Conservation (phyloP, 164 flowering plant species). For the Vitis rotundifolia region DNA sequence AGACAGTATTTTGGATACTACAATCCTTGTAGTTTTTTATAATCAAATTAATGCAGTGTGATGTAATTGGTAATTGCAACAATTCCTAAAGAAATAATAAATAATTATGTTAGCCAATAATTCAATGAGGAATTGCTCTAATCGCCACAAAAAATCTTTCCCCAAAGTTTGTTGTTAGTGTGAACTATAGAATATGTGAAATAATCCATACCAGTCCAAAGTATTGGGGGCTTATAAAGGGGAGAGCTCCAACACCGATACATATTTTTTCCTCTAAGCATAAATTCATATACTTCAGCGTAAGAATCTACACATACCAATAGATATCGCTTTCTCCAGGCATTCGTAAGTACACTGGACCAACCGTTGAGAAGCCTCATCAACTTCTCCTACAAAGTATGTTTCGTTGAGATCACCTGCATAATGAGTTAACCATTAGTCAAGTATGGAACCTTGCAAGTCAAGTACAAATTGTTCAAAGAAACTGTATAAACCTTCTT, state of each 20-base stretch:
- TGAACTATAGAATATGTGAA: too few relatives aligned
- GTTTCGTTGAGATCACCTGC: conserved; percentile 97
- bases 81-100: too few relatives aligned
- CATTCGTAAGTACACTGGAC: conserved; percentile 91
- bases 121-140: too few relatives aligned
- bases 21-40: too few relatives aligned
- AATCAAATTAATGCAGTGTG: too few relatives aligned
- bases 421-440: conserved; percentile 9
- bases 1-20: too few relatives aligned
- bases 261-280: too few relatives aligned
- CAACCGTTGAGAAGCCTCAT: conserved; percentile 77
- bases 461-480: neutral
- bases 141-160: too few relatives aligned
- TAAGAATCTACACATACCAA: conserved; percentile 46
- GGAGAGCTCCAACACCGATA: neutral
- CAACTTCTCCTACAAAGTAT: conserved; percentile 92
- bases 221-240: neutral
- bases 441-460: neutral
- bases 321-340: conserved; percentile 93
- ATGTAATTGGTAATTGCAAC: too few relatives aligned
- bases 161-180: too few relatives aligned
- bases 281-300: neutral
- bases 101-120: too few relatives aligned
- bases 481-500: conserved; percentile 9
- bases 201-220: too few relatives aligned